Evolutionary conservation across 2,329 filamentous ascomycete species (phyloP), one percentile per base, ranked within the genome.

Genomic region (Incumbomyces delicatus): DNA sequence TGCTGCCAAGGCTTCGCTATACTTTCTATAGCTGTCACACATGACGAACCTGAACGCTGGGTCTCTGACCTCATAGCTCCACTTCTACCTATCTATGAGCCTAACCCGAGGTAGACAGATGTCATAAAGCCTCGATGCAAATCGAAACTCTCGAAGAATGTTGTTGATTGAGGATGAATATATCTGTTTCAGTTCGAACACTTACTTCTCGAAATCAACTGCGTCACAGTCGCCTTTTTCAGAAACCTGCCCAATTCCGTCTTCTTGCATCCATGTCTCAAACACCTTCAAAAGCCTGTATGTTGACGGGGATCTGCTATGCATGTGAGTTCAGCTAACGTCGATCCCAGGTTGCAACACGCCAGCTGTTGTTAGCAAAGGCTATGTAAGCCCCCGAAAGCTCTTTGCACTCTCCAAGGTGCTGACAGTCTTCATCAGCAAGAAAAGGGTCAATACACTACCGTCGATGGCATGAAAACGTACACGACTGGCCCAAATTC

Each of bases 381-480:
- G 42, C 34, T 45, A 45, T 38, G 42, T 45, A 30, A 45, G 42
- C 31, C 4, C 3, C n/a, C 16, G 4, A 5, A 10, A 12, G 14
- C 8, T 32, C 3, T 10, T 13, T 20, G 10, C 22, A 7, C 6
- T 34, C 14, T 17, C 7, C 14, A 33, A 27, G 22, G 22, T 42
- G 40, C 27, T 32, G 8, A 32, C 29, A 32, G 6, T 8, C 29
- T 8, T 12, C 6, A 2, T 10, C 17, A 45, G 42, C 12, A 45
- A 38, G 42, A 45, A 12, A 80, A 80, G 63, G 78, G 78, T 44
- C 65, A 74, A 55, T 81, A 73, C 58, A 77, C 72, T 56, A 74
- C 71, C 47, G 66, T 78, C 57, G 72, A 77, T 63, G 77, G 77
- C 53, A 54, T 81, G 65, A 80, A 80, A 64, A 81, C 77, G 3